Percentiles rank a stretch among this genome's conserved stretches.
phyloP scores from a whole-genome alignment of 2,329 filamentous ascomycete species.

The Leptodontidium sp. region DNA sequence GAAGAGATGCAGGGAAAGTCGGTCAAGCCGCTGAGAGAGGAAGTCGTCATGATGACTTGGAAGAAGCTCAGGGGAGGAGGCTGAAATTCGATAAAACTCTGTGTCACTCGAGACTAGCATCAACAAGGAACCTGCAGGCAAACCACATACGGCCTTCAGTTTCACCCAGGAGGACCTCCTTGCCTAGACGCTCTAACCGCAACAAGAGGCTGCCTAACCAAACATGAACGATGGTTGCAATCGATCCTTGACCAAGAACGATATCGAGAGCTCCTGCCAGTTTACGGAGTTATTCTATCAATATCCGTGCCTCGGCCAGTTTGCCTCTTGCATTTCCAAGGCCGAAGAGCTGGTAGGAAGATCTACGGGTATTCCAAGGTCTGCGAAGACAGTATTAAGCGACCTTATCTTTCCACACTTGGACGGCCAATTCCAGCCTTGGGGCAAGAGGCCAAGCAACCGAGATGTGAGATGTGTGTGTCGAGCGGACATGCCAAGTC shows the following conservation, averaged over 20 bases:
- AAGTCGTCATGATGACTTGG: constrained; percentile 24
- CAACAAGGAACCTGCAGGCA: neutral
- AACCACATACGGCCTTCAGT: neutral
- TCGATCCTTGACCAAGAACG: too few relatives aligned
- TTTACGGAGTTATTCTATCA: too few relatives aligned
- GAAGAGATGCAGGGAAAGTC: constrained; percentile 34
- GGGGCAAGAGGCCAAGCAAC: neutral
- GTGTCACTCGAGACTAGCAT: neutral
- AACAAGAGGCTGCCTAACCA: too few relatives aligned
- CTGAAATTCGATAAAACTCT: neutral
- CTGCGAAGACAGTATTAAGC: neutral
- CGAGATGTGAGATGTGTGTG: neutral
- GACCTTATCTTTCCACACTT: neutral
- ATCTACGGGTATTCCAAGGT: neutral
- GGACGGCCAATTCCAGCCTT: neutral
- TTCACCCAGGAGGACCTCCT: neutral
- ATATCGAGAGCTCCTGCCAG: too few relatives aligned
- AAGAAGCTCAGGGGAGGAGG: neutral
- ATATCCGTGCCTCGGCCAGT: too few relatives aligned
- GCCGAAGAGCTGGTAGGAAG: neutral
- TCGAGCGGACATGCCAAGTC: constrained; percentile 2
- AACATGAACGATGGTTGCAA: too few relatives aligned
- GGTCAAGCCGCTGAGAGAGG: constrained; percentile 40
- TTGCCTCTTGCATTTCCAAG: neutral
- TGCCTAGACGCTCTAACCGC: too few relatives aligned